Conservation (phyloP, 352 stramenopile species). For the Elongisporangium prolatum region DNA sequence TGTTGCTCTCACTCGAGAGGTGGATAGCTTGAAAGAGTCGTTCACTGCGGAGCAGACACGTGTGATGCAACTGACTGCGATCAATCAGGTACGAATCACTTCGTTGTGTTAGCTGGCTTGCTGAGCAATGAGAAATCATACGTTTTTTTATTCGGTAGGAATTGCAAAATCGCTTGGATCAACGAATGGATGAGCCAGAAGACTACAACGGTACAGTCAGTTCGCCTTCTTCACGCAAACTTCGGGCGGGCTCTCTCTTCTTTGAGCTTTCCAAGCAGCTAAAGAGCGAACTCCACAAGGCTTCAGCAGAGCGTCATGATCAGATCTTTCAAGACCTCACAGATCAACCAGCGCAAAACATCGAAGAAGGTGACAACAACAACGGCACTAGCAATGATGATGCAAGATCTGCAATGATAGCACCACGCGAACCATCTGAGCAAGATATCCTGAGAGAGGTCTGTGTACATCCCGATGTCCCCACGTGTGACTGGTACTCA, state of each 20-base stretch:
- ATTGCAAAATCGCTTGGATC: slow-evolving; percentile 14
- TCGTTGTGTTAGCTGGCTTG: not conserved
- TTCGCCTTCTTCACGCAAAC: slow-evolving; percentile 6
- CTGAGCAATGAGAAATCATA: not conserved
- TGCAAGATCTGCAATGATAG: slow-evolving; percentile 9
- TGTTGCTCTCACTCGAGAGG: slow-evolving; percentile 15
- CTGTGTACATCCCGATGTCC: slow-evolving; percentile 19
- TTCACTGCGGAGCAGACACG: slow-evolving; percentile 25
- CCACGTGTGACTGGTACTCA: slow-evolving; percentile 12
- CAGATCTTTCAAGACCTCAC: not conserved
- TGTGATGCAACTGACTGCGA: slow-evolving; percentile 21
- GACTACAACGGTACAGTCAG: not conserved
- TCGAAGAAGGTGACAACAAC: slow-evolving; percentile 13
- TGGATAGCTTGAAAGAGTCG: slow-evolving; percentile 33
- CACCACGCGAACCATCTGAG: slow-evolving; percentile 12
- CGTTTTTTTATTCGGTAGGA: slow-evolving; percentile 10
- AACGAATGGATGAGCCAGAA: slow-evolving; percentile 3
- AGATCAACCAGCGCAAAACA: slow-evolving; percentile 1
- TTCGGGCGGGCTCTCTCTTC: slow-evolving; percentile 37
- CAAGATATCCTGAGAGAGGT: slow-evolving; percentile 49
- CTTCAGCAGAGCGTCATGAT: not conserved
- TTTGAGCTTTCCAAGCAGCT: slow-evolving; percentile 39
- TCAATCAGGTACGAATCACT: slow-evolving; percentile 17
- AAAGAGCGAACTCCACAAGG: slow-evolving; percentile 14
- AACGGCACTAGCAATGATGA: not conserved